Evolutionary conservation across 2,329 filamentous ascomycete species (phyloP).

Genomic region (Cladophialophora psammophila): DNA sequence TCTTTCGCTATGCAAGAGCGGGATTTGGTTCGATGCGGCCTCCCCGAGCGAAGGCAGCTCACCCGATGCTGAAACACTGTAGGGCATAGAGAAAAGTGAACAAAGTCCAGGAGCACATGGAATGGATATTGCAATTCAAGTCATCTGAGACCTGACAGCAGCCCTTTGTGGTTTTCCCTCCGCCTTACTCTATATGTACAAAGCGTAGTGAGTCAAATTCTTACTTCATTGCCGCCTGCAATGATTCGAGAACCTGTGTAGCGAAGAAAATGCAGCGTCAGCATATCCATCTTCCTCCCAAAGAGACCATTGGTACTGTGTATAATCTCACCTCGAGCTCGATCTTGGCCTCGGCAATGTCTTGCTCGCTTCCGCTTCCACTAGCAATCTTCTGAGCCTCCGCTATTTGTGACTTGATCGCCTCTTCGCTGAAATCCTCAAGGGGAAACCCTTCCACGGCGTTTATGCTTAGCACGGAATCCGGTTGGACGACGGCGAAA

Average conservation of each 20-base stretch:
- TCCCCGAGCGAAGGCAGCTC: neutral
- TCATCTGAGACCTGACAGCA: neutral
- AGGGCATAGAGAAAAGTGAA: neutral
- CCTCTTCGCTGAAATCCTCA: slow-evolving; percentile 95
- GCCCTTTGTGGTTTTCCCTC: slow-evolving; percentile 20
- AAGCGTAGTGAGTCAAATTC: slow-evolving; percentile 41
- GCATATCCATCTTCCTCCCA: neutral
- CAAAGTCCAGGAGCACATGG: neutral
- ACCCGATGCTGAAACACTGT: neutral
- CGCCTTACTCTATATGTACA: slow-evolving; percentile 47
- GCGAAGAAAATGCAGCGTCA: neutral
- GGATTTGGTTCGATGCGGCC: neutral
- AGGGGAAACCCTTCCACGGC: slow-evolving; percentile 93
- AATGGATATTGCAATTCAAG: slow-evolving; percentile 15
- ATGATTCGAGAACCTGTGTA: slow-evolving; percentile 56
- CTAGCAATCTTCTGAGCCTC: slow-evolving; percentile 95
- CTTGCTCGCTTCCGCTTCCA: slow-evolving; percentile 92
- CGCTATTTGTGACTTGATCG: slow-evolving; percentile 85
- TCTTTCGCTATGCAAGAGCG: neutral
- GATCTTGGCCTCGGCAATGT: slow-evolving; percentile 98
- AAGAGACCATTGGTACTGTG: slow-evolving; percentile 6
- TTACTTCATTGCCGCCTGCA: slow-evolving; percentile 59
- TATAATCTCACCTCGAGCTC: slow-evolving; percentile 82
- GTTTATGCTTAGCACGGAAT: slow-evolving; percentile 96
- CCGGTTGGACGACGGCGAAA: slow-evolving; percentile 95